Conservation (phyloP, 192 early-diverging fungal species). For the Glomus cerebriforme region DNA sequence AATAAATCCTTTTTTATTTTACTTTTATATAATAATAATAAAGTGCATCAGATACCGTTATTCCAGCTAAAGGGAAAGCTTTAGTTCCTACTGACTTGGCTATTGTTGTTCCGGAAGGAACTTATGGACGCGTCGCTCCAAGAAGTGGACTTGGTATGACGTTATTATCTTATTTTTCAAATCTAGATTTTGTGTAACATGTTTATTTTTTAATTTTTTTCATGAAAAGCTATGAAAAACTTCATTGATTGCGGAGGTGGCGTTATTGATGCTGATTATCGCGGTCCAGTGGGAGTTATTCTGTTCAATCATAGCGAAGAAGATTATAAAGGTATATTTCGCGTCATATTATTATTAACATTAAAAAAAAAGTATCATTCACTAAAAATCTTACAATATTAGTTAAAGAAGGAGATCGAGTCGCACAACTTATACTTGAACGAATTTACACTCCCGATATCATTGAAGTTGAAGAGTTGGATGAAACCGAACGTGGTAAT, state of each 20-base stretch:
- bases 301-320: conserved; percentile 85
- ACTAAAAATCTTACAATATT: conserved; percentile 79
- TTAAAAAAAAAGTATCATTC: neutral
- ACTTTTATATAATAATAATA: neutral
- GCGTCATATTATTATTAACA: too few species aligned
- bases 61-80: conserved; percentile 77
- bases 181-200: too few species aligned
- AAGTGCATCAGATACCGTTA: conserved; percentile 59
- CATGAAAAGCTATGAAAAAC: neutral
- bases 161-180: neutral
- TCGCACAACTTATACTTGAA: conserved; percentile 96
- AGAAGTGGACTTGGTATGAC: conserved; percentile 82
- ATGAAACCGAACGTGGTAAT: neutral
- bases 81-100: conserved; percentile 86
- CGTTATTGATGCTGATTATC: conserved; percentile 90
- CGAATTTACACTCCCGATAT: conserved; percentile 79
- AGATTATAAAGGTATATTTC: conserved; percentile 39
- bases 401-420: conserved; percentile 87
- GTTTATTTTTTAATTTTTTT: neutral
- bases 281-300: conserved; percentile 80
- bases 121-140: conserved; percentile 95
- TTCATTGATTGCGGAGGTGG: conserved; percentile 58
- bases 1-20: neutral
- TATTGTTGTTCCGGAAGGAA: conserved; percentile 81
- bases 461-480: conserved; percentile 65